These are phyloP conservation scores for Fusarium heterosporum DNA, from an alignment of 2,329 filamentous ascomycete species.

Conservation along the genomic window DNA sequence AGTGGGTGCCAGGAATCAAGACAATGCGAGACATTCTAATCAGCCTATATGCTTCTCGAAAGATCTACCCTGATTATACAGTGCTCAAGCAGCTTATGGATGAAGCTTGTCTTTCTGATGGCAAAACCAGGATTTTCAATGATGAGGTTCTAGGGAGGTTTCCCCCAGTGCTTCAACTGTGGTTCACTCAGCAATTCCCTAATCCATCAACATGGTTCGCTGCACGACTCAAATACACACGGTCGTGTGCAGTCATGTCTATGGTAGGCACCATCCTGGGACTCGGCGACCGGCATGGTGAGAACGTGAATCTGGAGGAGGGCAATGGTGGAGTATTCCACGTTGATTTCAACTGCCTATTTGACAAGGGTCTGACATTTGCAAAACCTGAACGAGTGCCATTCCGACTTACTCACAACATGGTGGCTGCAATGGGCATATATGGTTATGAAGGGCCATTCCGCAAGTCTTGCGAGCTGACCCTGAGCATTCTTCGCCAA, in stretches of 20 bases:
- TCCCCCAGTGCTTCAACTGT: constrained; percentile 86
- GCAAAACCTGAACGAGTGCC: constrained; percentile 94
- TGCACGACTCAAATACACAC: constrained; percentile 87
- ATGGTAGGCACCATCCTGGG: constrained; percentile 97
- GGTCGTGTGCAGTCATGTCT: constrained; percentile 98
- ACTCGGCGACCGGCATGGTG: constrained; percentile 93
- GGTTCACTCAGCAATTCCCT: constrained; percentile 96
- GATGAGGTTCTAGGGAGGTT: constrained; percentile 74
- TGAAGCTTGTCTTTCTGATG: constrained; percentile 67
- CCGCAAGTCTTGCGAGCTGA: constrained; percentile 89
- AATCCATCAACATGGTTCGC: constrained; percentile 93
- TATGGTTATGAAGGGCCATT: constrained; percentile 96
- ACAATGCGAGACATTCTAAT: constrained; percentile 93
- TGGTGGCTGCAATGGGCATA: constrained; percentile 96
- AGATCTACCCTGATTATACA: constrained; percentile 75
- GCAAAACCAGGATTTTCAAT: constrained; percentile 77
- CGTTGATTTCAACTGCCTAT: constrained; percentile 99
- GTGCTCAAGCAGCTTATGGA: constrained; percentile 73
- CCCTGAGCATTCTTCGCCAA: constrained; percentile 83
- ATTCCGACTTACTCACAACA: constrained; percentile 97
- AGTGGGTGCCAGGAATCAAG: constrained; percentile 97
- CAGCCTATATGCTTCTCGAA: constrained; percentile 79
- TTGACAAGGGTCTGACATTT: constrained; percentile 97
- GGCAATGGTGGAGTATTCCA: constrained; percentile 94
- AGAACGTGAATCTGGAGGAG: constrained; percentile 96